Conservation (phyloP, 257 asterid genomes). For the Ehretia macrophylla region DNA sequence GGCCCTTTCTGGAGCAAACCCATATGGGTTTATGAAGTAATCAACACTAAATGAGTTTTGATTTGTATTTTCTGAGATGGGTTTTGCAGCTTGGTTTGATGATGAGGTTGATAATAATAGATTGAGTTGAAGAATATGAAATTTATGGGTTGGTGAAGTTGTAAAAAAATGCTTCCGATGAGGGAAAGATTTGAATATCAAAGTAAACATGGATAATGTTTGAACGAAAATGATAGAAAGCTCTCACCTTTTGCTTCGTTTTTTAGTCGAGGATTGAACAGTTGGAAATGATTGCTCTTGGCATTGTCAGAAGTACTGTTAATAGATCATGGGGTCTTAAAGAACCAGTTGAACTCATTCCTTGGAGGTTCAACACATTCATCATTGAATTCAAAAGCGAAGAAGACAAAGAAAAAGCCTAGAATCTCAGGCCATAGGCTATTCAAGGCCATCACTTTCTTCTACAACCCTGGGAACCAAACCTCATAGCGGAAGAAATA, state of each 20-base stretch:
- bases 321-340: no score
- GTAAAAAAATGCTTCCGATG: neutral
- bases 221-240: neutral
- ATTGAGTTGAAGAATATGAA: neutral
- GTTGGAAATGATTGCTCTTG: no score
- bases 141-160: neutral
- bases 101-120: neutral
- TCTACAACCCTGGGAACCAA: no score
- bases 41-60: conserved; percentile 4
- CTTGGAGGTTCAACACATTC: no score
- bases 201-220: conserved; percentile 4
- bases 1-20: conserved; percentile 26
- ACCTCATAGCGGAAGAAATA: no score
- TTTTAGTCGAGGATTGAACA: neutral
- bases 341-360: no score
- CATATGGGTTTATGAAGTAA: conserved; percentile 18
- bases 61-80: neutral
- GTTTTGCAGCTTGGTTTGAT: neutral
- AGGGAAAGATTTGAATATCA: neutral
- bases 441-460: no score
- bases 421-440: no score
- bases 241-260: conserved; percentile 5
- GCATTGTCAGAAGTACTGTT: no score
- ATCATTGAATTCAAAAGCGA: no score
- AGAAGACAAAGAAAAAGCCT: no score